phyloP scores from a whole-genome alignment of 176 grass and related monocot genomes.

The Eleusine indica region DNA sequence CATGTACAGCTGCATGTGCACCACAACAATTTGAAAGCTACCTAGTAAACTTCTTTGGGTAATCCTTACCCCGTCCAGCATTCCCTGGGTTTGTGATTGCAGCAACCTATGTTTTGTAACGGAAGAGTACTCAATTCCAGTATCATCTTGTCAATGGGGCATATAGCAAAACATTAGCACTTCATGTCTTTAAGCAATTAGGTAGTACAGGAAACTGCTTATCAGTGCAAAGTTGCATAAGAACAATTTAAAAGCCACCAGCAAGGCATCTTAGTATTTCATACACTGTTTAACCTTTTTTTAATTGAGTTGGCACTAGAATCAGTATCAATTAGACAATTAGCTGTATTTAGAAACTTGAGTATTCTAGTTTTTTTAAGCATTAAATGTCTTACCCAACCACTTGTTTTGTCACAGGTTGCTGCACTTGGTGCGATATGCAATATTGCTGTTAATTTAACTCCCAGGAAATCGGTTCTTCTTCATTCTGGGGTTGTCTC shows the following conservation, averaged over 20 bases:
- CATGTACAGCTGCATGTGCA: neutral
- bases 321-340: neutral
- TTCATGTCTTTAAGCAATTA: neutral
- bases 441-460: conserved; percentile 87
- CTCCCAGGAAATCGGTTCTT: conserved; percentile 73
- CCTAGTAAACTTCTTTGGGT: neutral
- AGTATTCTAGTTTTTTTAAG: neutral
- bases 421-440: conserved; percentile 89
- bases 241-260: neutral
- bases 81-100: neutral
- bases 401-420: conserved; percentile 53
- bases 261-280: neutral
- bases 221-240: neutral
- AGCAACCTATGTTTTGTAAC: neutral
- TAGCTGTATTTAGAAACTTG: neutral
- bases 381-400: conserved; percentile 16
- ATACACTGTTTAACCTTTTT: neutral
- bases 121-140: neutral
- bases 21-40: conserved; percentile 1
- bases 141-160: neutral
- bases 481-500: conserved; percentile 71
- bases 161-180: neutral
- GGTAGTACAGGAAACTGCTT: neutral
- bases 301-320: neutral
- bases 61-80: neutral